Evolutionary conservation across 345 rosid species (phyloP).

Genomic region (Psidium friedrichsthalianum): DNA sequence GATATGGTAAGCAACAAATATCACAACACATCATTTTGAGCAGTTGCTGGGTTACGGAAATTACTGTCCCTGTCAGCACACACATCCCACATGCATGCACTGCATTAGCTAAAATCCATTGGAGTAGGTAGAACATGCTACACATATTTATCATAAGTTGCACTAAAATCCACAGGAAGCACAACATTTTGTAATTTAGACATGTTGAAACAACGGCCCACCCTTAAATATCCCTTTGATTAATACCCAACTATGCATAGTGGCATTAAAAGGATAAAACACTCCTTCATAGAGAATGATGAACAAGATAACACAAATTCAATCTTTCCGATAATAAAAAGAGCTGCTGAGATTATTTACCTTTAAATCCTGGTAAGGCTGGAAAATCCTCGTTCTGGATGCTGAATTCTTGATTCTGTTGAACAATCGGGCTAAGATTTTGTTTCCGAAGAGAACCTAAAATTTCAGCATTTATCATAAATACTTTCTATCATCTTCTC

Average conservation of each 20-base stretch:
- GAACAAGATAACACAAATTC: not conserved
- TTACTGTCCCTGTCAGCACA: not conserved
- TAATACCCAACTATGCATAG: not conserved
- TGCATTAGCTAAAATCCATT: not conserved
- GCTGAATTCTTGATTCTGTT: constrained; percentile 98
- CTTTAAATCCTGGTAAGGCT: constrained; percentile 96
- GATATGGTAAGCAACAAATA: not conserved
- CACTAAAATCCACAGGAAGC: not conserved
- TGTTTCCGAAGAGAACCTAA: constrained; percentile 88
- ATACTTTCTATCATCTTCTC: not conserved
- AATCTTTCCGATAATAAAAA: not conserved
- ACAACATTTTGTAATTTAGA: not conserved
- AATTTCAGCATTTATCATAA: not conserved
- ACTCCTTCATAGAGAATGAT: not conserved
- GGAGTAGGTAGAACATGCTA: not conserved
- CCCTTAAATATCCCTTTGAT: not conserved
- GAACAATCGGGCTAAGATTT: constrained; percentile 77
- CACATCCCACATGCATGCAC: not conserved
- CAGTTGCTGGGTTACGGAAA: not conserved
- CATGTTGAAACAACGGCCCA: not conserved
- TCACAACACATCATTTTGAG: not conserved
- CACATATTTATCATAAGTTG: not conserved
- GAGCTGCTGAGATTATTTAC: constrained; percentile 23
- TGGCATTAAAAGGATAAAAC: not conserved
- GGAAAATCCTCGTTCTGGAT: constrained; percentile 99